These are phyloP conservation scores for Pichia cabralensis DNA, from an alignment of 805 yeast genomes.

Conservation along the genomic window DNA sequence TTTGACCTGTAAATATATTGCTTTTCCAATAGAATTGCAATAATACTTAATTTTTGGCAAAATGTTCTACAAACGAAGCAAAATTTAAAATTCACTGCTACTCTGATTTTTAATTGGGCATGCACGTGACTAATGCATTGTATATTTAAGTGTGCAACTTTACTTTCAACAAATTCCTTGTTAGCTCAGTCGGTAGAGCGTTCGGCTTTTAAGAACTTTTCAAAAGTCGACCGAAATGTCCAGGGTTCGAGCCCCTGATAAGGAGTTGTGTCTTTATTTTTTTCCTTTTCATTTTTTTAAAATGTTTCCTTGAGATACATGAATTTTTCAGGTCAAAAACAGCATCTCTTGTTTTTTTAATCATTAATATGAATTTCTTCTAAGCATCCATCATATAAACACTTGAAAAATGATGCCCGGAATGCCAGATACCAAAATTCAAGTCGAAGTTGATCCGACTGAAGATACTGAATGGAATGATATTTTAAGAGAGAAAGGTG, in stretches of 20 bases:
- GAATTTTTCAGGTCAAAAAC: neutral
- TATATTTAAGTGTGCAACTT: neutral
- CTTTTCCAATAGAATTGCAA: no score
- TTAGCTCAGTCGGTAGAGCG: constrained; percentile 66
- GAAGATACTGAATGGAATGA: constrained; percentile 99
- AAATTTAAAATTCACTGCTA: no score
- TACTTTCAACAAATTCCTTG: constrained; percentile 10
- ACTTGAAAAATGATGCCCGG: constrained; percentile 4
- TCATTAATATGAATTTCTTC: neutral
- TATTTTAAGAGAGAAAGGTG: constrained; percentile 78
- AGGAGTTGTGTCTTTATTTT: constrained; percentile 26
- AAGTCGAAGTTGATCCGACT: constrained; percentile 83
- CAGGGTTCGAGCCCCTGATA: constrained; percentile 56
- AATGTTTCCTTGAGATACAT: neutral
- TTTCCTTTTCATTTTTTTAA: no score
- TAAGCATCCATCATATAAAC: neutral
- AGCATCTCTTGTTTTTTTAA: neutral
- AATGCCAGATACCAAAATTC: constrained; percentile 44
- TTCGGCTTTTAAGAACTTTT: constrained; percentile 44
- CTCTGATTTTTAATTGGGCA: no score
- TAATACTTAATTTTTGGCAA: no score
- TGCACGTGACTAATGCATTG: neutral
- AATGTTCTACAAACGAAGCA: no score
- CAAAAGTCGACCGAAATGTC: constrained; percentile 42
- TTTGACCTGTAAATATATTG: no score